Percentiles rank a stretch among this genome's conserved stretches.
These are phyloP conservation scores for Polytrichum commune DNA, from an alignment of 225 moss, liverwort and hornwort genomes.

Conservation along the genomic window DNA sequence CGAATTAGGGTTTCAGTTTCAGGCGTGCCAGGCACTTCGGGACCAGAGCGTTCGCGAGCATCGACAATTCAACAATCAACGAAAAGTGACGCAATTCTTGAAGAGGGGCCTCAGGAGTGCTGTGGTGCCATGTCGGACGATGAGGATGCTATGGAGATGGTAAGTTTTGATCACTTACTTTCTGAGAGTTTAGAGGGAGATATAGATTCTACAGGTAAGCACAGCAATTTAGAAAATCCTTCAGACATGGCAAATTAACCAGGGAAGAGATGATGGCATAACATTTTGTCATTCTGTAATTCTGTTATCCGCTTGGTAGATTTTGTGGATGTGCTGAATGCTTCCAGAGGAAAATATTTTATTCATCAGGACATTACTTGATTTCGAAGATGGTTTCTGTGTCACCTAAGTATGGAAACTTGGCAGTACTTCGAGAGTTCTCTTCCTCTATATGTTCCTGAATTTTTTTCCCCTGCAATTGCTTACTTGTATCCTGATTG, in stretches of 20 bases:
- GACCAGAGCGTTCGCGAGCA: too few relatives aligned
- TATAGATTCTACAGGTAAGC: neutral
- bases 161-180: neutral
- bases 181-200: neutral
- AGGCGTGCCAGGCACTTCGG: too few relatives aligned
- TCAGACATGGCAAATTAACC: neutral
- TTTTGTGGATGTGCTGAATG: too few relatives aligned
- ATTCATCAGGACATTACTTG: neutral
- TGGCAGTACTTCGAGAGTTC: too few relatives aligned
- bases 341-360: too few relatives aligned
- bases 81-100: too few relatives aligned
- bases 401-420: neutral
- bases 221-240: neutral
- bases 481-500: neutral
- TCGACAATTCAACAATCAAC: too few relatives aligned
- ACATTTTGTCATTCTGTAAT: too few relatives aligned
- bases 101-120: too few relatives aligned
- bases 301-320: too few relatives aligned
- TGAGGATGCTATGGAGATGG: conserved; percentile 10
- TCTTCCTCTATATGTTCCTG: too few relatives aligned
- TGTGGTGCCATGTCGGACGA: conserved; percentile 10
- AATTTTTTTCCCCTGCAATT: neutral
- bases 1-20: too few relatives aligned
- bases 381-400: neutral
- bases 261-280: neutral